phyloP scores from a whole-genome alignment of 2,329 filamentous ascomycete genomes.

The Penicillium italicum region DNA sequence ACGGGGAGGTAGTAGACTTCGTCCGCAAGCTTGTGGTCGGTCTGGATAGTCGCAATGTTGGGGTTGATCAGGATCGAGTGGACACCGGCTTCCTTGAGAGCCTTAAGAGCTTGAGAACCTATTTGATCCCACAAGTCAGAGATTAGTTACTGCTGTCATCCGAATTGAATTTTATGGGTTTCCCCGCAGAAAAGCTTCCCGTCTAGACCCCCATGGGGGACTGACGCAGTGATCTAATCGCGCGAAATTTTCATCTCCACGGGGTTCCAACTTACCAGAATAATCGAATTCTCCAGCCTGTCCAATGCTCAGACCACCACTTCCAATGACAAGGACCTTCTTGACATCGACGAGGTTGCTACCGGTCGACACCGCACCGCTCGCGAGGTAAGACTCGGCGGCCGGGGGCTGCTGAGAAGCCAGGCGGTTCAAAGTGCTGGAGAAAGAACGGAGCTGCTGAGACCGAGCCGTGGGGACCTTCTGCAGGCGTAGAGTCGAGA shows the following conservation, averaged over 20 bases:
- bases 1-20: slow-evolving; percentile 98
- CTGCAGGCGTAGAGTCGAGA: slow-evolving; percentile 36
- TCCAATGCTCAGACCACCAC: slow-evolving; percentile 91
- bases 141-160: slow-evolving; percentile 18
- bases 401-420: slow-evolving; percentile 67
- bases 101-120: slow-evolving; percentile 96
- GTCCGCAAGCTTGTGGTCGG: slow-evolving; percentile 90
- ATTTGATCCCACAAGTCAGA: slow-evolving; percentile 12
- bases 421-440: slow-evolving; percentile 39
- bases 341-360: slow-evolving; percentile 81
- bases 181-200: slow-evolving; percentile 8
- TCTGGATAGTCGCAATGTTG: slow-evolving; percentile 98
- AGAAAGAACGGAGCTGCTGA: slow-evolving; percentile 44
- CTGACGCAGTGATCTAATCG: background rate
- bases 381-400: slow-evolving; percentile 82
- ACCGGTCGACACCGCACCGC: slow-evolving; percentile 75
- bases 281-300: slow-evolving; percentile 99
- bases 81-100: slow-evolving; percentile 91
- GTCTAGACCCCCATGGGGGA: slow-evolving; percentile 1
- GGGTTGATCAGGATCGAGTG: slow-evolving; percentile 92
- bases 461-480: slow-evolving; percentile 39
- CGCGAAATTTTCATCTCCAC: background rate
- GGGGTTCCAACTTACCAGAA: slow-evolving; percentile 65
- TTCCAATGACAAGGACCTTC: slow-evolving; percentile 95
- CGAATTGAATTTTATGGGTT: background rate